Evolutionary conservation across 108 stramenopile genomes (phyloP).

Genomic region (Cyclotella choctawhatcheeana): DNA sequence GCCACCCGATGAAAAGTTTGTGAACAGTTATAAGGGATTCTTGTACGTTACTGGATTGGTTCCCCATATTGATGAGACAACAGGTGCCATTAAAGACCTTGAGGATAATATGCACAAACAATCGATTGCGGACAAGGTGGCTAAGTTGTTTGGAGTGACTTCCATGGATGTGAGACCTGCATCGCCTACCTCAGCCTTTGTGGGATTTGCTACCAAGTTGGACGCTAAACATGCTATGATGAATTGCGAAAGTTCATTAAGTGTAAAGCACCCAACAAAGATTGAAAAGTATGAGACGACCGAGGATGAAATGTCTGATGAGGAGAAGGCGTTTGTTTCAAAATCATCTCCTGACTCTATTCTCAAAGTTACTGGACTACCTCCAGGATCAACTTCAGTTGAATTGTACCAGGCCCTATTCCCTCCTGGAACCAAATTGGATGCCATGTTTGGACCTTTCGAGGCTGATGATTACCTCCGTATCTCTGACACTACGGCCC

Average conservation of each 20-base stretch:
- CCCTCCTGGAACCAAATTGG: constrained; percentile 63
- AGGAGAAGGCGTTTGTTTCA: constrained; percentile 52
- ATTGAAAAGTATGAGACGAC: constrained; percentile 29
- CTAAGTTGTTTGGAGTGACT: constrained; percentile 60
- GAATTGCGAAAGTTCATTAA: constrained; percentile 14
- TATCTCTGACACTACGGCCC: constrained; percentile 60
- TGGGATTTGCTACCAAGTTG: constrained; percentile 64
- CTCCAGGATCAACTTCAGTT: constrained; percentile 46
- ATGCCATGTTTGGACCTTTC: constrained; percentile 63
- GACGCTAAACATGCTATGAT: constrained; percentile 58
- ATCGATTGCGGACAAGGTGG: constrained; percentile 64
- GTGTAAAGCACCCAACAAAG: constrained; percentile 29
- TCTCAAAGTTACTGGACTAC: constrained; percentile 67
- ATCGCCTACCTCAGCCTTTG: constrained; percentile 73
- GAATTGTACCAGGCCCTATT: constrained; percentile 60
- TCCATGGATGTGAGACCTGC: constrained; percentile 68
- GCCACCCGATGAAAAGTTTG: constrained; percentile 67
- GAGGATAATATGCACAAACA: constrained; percentile 68
- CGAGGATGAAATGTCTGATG: constrained; percentile 41
- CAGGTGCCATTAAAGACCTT: constrained; percentile 56
- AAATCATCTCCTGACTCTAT: constrained; percentile 45
- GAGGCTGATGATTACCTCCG: constrained; percentile 59
- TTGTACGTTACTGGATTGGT: constrained; percentile 76
- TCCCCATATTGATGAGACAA: constrained; percentile 54
- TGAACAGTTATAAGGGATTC: constrained; percentile 66